Conservation (phyloP, 2,329 filamentous ascomycete species). For the Microcera coccophila region DNA sequence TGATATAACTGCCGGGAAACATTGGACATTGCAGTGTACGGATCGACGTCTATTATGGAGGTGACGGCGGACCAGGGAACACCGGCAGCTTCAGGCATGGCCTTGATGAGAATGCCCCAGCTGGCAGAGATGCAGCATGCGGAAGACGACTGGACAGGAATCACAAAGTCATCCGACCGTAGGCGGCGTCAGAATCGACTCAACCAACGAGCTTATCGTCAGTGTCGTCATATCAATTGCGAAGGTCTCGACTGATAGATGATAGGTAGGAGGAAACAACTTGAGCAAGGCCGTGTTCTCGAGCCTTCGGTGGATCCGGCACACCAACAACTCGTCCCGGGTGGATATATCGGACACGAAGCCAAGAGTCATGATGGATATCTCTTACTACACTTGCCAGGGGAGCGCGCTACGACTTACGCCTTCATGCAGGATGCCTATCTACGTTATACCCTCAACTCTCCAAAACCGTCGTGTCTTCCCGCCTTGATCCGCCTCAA, state of each 20-base stretch:
- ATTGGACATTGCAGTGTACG: too few relatives aligned
- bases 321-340: not conserved
- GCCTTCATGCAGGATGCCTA: constrained; percentile 19
- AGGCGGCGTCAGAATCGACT: constrained; percentile 24
- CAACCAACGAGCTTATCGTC: constrained; percentile 23
- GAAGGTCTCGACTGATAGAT: not conserved
- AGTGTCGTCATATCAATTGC: constrained; percentile 1
- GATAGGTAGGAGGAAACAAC: constrained; percentile 16
- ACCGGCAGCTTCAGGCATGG: not conserved
- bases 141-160: constrained; percentile 23
- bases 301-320: constrained; percentile 1
- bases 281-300: not conserved
- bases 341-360: not conserved
- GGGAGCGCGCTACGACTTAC: constrained; percentile 11
- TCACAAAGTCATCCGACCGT: constrained; percentile 20
- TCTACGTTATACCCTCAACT: constrained; percentile 17
- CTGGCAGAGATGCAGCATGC: constrained; percentile 14
- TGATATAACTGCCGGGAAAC: not conserved
- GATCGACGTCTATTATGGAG: too few relatives aligned
- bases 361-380: constrained; percentile 2
- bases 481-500: constrained; percentile 23
- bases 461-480: constrained; percentile 10
- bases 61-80: too few relatives aligned
- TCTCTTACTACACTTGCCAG: constrained; percentile 2
- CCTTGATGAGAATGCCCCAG: constrained; percentile 8